These are phyloP conservation scores for Cytospora leucostoma DNA, from an alignment of 2,329 filamentous ascomycete species.

Conservation along the genomic window DNA sequence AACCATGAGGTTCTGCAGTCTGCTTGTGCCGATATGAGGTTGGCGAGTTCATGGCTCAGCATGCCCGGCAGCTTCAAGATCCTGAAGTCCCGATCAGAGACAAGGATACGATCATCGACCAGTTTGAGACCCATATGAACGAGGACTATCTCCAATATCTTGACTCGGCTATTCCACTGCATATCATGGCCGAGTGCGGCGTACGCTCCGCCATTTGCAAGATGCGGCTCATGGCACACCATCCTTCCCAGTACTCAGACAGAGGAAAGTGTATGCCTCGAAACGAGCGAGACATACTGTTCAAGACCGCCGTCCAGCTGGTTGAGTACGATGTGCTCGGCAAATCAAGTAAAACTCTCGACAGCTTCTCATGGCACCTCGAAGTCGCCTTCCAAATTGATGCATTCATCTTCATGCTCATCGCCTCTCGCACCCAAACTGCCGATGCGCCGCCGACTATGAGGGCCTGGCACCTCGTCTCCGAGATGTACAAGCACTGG, in stretches of 20 bases:
- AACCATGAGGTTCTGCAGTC: constrained; percentile 28
- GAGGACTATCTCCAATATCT: constrained; percentile 36
- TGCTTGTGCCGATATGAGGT: constrained; percentile 46
- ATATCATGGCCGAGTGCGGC: constrained; percentile 31
- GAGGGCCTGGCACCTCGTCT: constrained; percentile 30
- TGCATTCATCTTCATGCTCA: constrained; percentile 29
- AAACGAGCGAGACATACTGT: constrained; percentile 31
- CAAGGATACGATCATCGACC: constrained; percentile 35
- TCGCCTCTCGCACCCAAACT: constrained; percentile 28
- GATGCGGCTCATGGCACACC: constrained; percentile 33
- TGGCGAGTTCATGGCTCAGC: constrained; percentile 42
- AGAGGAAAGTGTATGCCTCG: constrained; percentile 30
- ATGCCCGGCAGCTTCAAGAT: constrained; percentile 46
- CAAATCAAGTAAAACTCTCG: constrained; percentile 22
- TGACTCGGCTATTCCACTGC: constrained; percentile 39
- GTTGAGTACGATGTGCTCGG: constrained; percentile 29
- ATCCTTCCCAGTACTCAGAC: constrained; percentile 30
- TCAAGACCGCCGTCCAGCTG: constrained; percentile 30
- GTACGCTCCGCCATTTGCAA: constrained; percentile 31
- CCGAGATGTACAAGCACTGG: constrained; percentile 27
- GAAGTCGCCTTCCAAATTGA: constrained; percentile 32
- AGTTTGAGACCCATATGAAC: constrained; percentile 33
- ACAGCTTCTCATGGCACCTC: constrained; percentile 31
- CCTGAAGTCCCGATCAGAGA: constrained; percentile 26
- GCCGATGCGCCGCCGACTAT: constrained; percentile 24